Evolutionary conservation across 129 eudicot genomes (phyloP), one percentile per base, ranked within the genome.

Genomic region (Solidago caesia): DNA sequence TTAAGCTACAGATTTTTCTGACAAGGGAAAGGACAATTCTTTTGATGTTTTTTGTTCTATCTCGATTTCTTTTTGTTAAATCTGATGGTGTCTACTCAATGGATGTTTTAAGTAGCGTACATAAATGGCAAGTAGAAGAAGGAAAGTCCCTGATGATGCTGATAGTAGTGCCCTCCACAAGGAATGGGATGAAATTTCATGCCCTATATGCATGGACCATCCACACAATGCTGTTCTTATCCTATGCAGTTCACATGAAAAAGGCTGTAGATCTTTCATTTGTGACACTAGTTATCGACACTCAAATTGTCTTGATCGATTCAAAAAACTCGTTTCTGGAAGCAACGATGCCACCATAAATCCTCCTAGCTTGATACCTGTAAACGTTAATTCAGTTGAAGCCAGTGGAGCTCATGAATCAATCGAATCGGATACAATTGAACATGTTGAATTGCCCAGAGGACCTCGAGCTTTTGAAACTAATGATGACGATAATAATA

Each of bases 181-280:
- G 68, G 98, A 93, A 78, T 93, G 85, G 97, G 97, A 93, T 53
- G 98, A 88, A 70, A 89, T 90, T 55, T 88, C 83, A 53, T 93
- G 98, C 83, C 89, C 97, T 64, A 88, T 93, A 67, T 93, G 98
- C 88, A 90, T 93, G 98, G 98, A 93, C 47, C 98, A 93, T 82
- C 98, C 98, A 46, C 98, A 93, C 82, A 93, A 93, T 84, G 96
- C 97, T 73, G 97, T 93, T 65, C 89, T 90, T 77, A 90, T 93
- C 80, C 82, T 82, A 46, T 93, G 97, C 86, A 88, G 82, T 71
- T 86, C 98, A 6, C 92, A 93, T 67, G 75, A 78, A 15, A 93
- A 88, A 58, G 97, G 98, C n/a, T 93, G 98, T 78, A 84, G 88
- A 61, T 86, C 98, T 57, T 93, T 86, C 78, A 88, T 93, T 53